These are phyloP conservation scores for Thermoascus crustaceus DNA, from an alignment of 2,329 filamentous ascomycete genomes.

Conservation along the genomic window DNA sequence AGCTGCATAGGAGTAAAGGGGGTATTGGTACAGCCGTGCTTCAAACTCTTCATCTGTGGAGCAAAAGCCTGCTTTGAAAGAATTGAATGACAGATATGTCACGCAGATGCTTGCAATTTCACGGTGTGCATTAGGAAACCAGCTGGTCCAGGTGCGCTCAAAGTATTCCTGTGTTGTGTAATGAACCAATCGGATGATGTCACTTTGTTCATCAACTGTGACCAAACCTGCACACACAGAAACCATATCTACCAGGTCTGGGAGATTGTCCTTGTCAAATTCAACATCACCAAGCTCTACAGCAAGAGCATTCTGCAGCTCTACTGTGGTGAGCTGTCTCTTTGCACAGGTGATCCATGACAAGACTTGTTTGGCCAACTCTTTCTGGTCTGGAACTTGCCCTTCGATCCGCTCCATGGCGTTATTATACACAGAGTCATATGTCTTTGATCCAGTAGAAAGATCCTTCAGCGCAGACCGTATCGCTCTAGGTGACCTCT, in stretches of 20 bases:
- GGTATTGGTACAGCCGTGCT: constrained; percentile 2
- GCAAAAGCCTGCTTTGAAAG: constrained; percentile 7
- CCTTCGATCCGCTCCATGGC: constrained; percentile 3
- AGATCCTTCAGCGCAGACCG: constrained; percentile 20
- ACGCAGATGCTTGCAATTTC: constrained; percentile 12
- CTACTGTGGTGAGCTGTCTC: constrained; percentile 3
- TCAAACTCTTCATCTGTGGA: not conserved
- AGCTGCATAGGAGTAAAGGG: constrained; percentile 13
- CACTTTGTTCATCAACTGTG: constrained; percentile 12
- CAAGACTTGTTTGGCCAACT: constrained; percentile 5
- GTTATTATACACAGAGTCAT: not conserved
- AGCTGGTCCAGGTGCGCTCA: constrained; percentile 5
- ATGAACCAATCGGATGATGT: constrained; percentile 27
- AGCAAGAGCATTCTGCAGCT: constrained; percentile 12
- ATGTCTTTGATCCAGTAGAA: constrained; percentile 17
- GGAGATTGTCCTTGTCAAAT: constrained; percentile 20
- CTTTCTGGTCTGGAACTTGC: constrained; percentile 2
- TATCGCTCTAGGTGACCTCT: constrained; percentile 20
- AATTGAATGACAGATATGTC: constrained; percentile 17
- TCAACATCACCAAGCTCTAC: constrained; percentile 13
- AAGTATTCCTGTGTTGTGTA: constrained; percentile 44
- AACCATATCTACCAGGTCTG: constrained; percentile 6
- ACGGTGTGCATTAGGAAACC: constrained; percentile 11
- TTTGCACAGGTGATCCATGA: constrained; percentile 8
- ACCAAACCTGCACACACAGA: constrained; percentile 19